Percentiles rank a stretch among this genome's conserved stretches.
These are phyloP conservation scores for Craterostigma plantagineum DNA, from an alignment of 257 asterid species.

Conservation along the genomic window DNA sequence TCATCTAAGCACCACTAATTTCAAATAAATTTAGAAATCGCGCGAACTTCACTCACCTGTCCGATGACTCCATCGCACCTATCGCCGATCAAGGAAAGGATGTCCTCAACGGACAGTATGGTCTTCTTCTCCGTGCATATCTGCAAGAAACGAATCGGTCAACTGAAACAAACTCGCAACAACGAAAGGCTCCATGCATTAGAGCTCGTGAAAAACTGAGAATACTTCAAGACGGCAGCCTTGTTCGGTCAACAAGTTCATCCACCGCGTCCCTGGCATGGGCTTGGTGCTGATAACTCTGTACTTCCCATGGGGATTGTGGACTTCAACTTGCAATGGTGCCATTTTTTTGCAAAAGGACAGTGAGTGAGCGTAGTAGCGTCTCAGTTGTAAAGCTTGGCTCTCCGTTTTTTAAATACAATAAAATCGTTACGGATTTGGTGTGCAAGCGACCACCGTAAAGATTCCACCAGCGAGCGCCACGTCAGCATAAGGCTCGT, in stretches of 20 bases:
- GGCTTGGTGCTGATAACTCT: conserved; percentile 83
- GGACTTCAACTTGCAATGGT: conserved; percentile 75
- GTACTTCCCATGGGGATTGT: conserved; percentile 85
- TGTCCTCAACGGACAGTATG: conserved; percentile 81
- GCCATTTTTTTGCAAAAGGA: no score
- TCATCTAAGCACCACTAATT: no score
- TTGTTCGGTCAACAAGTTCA: conserved; percentile 59
- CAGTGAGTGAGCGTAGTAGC: no score
- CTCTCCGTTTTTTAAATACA: no score
- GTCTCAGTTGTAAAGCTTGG: no score
- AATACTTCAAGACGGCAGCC: conserved; percentile 90
- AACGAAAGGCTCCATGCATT: no score
- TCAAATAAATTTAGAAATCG: no score
- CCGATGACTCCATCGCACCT: conserved; percentile 93
- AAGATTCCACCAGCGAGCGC: no score
- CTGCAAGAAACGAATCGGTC: conserved; percentile 15
- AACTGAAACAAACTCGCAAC: background rate
- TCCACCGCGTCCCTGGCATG: conserved; percentile 97
- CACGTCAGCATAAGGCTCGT: no score
- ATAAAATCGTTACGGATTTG: no score
- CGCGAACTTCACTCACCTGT: conserved; percentile 66
- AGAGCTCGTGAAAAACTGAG: background rate
- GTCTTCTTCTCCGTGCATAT: conserved; percentile 80
- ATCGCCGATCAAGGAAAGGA: conserved; percentile 62
- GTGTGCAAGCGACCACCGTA: no score